Conservation (phyloP, 2,329 filamentous ascomycete species). For the Aspergillus transmontanensis region DNA sequence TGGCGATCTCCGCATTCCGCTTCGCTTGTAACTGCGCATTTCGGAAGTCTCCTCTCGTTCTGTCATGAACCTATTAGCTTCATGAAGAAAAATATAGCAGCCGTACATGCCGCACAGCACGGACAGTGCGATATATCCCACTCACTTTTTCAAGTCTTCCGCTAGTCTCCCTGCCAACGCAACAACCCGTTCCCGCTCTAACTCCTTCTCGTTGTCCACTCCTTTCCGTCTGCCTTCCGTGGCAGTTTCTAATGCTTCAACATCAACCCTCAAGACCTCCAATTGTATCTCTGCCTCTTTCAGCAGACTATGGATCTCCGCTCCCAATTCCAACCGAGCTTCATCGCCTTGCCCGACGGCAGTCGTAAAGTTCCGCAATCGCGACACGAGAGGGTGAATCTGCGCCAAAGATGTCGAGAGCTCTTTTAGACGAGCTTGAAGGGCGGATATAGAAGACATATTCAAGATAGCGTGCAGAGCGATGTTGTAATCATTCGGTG, state of each 20-base stretch:
- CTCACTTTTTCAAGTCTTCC: constrained; percentile 72
- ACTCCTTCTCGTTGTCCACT: constrained; percentile 56
- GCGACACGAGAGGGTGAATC: constrained; percentile 57
- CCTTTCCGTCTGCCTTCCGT: constrained; percentile 36
- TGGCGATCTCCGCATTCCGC: constrained; percentile 71
- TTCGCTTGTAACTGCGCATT: constrained; percentile 80
- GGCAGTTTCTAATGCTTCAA: constrained; percentile 65
- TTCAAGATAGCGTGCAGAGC: not conserved
- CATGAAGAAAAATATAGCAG: not conserved
- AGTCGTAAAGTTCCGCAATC: constrained; percentile 62
- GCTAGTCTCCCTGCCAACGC: constrained; percentile 68
- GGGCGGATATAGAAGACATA: constrained; percentile 37
- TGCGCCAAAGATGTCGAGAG: constrained; percentile 58
- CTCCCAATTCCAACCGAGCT: constrained; percentile 70
- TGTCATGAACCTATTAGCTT: constrained; percentile 25
- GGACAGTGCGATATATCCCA: not conserved
- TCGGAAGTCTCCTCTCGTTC: constrained; percentile 70
- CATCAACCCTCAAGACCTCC: constrained; percentile 76
- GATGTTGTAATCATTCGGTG: not conserved
- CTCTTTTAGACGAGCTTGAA: constrained; percentile 53
- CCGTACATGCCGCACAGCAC: not conserved
- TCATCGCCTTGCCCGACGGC: constrained; percentile 67
- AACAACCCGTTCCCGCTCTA: constrained; percentile 66
- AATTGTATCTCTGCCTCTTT: constrained; percentile 81
- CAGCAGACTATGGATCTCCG: constrained; percentile 77